Conservation (phyloP, 2,329 filamentous ascomycete species). For the Aspergillus vadensis region DNA sequence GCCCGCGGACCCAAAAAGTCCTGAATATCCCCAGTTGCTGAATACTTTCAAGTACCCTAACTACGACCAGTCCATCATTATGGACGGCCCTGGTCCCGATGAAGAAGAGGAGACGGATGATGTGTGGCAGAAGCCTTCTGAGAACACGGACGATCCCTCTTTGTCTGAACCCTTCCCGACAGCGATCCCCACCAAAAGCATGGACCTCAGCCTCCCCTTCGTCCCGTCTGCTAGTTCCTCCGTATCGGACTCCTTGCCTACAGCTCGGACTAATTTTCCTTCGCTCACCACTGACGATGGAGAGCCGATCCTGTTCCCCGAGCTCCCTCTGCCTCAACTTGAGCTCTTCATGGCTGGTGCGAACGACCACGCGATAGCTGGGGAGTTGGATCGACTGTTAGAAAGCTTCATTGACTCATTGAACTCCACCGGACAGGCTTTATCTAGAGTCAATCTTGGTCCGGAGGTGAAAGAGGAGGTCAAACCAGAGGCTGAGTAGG, state of each 20-base stretch:
- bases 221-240: constrained; percentile 17
- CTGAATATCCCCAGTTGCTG: constrained; percentile 48
- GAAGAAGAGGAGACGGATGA: constrained; percentile 55
- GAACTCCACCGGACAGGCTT: constrained; percentile 39
- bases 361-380: constrained; percentile 38
- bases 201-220: constrained; percentile 11
- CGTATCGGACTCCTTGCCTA: constrained; percentile 26
- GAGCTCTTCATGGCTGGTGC: constrained; percentile 43
- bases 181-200: constrained; percentile 26
- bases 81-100: constrained; percentile 57
- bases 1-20: constrained; percentile 25
- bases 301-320: constrained; percentile 39
- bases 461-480: constrained; percentile 18
- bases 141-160: constrained; percentile 11
- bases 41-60: constrained; percentile 50
- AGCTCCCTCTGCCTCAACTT: constrained; percentile 40
- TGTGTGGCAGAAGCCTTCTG: constrained; percentile 22
- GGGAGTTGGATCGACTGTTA: constrained; percentile 46
- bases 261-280: constrained; percentile 21
- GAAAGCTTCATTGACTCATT: constrained; percentile 44
- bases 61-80: constrained; percentile 56
- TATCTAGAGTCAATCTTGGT: constrained; percentile 19
- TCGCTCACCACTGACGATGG: constrained; percentile 12
- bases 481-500: constrained; percentile 18
- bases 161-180: constrained; percentile 29